Percentiles rank a stretch among this genome's conserved stretches.
Conservation (phyloP, 225 moss, liverwort and hornwort genomes). For the Straminergon stramineum region DNA sequence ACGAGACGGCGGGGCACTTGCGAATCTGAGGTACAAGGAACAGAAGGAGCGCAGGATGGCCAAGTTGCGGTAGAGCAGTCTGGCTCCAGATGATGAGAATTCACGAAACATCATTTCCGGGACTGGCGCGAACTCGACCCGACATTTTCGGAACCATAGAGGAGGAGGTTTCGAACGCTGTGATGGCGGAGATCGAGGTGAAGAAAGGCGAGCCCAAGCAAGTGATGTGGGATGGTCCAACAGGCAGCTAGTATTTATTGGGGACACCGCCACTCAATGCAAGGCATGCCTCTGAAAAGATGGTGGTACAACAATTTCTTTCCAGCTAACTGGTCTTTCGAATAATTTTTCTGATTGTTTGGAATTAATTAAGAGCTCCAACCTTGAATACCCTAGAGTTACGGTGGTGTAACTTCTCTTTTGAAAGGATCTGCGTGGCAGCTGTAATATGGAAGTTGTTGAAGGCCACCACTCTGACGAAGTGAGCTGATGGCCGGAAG, state of each 20-base stretch:
- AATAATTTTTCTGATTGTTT: neutral
- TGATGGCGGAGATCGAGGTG: slow-evolving; percentile 89
- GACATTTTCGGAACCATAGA: slow-evolving; percentile 91
- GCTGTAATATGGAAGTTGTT: neutral
- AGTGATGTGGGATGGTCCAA: slow-evolving; percentile 93
- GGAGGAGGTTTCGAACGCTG: slow-evolving; percentile 87
- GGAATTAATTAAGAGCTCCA: neutral
- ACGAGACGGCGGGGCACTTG: slow-evolving; percentile 95
- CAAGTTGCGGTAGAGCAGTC: slow-evolving; percentile 78
- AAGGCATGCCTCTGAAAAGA: slow-evolving; percentile 49
- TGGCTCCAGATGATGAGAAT: slow-evolving; percentile 81
- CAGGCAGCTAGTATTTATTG: slow-evolving; percentile 55
- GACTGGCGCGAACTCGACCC: slow-evolving; percentile 73
- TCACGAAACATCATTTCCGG: slow-evolving; percentile 76
- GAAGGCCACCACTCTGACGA: no score
- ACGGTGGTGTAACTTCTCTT: neutral
- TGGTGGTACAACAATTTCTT: neutral
- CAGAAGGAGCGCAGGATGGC: slow-evolving; percentile 96
- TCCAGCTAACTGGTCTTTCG: neutral
- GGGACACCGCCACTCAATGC: slow-evolving; percentile 71
- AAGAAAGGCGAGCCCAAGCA: slow-evolving; percentile 88
- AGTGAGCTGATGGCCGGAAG: no score
- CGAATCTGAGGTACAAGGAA: slow-evolving; percentile 81
- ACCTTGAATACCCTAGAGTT: neutral
- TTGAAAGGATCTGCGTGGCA: neutral